Base-by-base conservation (phyloP, 306 rosid genomes). In the Vicia faba region DNA sequence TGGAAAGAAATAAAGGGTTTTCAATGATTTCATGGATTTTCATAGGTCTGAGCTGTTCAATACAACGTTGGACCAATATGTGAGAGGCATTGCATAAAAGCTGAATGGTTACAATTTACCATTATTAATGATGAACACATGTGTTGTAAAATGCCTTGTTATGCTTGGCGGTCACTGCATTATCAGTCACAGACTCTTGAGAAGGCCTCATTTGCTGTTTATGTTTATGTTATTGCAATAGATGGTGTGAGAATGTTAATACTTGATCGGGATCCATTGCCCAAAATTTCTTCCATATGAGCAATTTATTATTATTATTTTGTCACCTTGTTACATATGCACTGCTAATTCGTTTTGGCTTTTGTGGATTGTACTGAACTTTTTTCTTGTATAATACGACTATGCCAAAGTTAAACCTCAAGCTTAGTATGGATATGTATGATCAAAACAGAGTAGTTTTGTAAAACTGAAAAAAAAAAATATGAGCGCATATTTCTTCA, bases 41-140 rank as follows among this genome's bases (percentile, higher is more conserved):
- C 71, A 55, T 73, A 92, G 98, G 87, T 85, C 81, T 64, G 92
- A 89, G 81, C 87, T 89, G 58, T 92, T 92, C 88, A 84, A 86
- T 81, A 92, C 98, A 58, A 77, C 86, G 11, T 88, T 92, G 69
- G 95, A 89, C 83, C 96, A 92, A 68, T 87, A 92, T 82, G 89
- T 84, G 33, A 87, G 95, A 78, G 91, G 88, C 82, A 87, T 92
- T 66, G 87, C 86, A 1, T 92, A 86, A 82, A 73, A 64, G 85
- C 43, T 74, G 75, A 15, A 64, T 59, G 31, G 68, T 31, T 73
- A 23, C 39, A 29, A 2, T 44, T 49, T 50, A 40, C 23, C 54
- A 25, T 14, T 10, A 51, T 70, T 45, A 55, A 35, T 46, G 72
- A 70, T 44, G 59, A 45, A 44, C 35, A 16, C 44, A 19, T 14